These are phyloP conservation scores for Boletus fagicola DNA, from an alignment of 768 basidiomycete genomes.

Conservation along the genomic window DNA sequence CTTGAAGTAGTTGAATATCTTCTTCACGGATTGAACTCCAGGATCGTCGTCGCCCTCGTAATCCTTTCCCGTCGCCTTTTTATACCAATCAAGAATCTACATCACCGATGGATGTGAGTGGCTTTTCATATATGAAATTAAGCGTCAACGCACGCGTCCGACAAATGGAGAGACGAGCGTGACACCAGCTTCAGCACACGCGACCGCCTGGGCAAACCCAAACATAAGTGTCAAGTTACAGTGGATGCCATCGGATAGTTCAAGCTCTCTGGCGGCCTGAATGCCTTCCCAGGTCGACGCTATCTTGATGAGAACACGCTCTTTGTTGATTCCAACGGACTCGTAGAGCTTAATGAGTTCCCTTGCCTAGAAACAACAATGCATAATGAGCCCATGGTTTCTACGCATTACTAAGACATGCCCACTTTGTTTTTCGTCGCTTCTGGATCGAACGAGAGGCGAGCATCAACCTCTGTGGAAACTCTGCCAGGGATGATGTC, in stretches of 20 bases:
- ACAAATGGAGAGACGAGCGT: conserved; percentile 98
- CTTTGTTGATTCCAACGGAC: conserved; percentile 81
- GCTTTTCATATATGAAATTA: not conserved
- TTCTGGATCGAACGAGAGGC: conserved; percentile 90
- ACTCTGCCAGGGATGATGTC: conserved; percentile 93
- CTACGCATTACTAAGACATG: not conserved
- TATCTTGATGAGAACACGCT: conserved; percentile 96
- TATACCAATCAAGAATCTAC: conserved; percentile 98
- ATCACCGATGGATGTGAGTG: conserved; percentile 30
- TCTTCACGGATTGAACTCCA: conserved; percentile 91
- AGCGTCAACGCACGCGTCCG: conserved; percentile 67
- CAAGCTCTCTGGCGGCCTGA: conserved; percentile 92
- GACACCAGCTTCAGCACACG: conserved; percentile 94
- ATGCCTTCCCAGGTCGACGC: conserved; percentile 99
- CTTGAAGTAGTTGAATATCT: conserved; percentile 99
- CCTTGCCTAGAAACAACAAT: conserved; percentile 47
- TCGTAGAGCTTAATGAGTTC: conserved; percentile 90
- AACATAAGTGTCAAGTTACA: conserved; percentile 98
- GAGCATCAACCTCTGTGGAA: conserved; percentile 96
- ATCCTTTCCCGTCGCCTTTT: conserved; percentile 77
- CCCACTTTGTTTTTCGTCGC: conserved; percentile 78
- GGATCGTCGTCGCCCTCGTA: conserved; percentile 92
- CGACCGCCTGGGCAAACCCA: conserved; percentile 95
- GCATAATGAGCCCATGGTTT: not conserved
- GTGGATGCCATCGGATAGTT: conserved; percentile 86